Evolutionary conservation across 1,284 basidiomycete species (phyloP).

Genomic region (Cryptococcus sp.): DNA sequence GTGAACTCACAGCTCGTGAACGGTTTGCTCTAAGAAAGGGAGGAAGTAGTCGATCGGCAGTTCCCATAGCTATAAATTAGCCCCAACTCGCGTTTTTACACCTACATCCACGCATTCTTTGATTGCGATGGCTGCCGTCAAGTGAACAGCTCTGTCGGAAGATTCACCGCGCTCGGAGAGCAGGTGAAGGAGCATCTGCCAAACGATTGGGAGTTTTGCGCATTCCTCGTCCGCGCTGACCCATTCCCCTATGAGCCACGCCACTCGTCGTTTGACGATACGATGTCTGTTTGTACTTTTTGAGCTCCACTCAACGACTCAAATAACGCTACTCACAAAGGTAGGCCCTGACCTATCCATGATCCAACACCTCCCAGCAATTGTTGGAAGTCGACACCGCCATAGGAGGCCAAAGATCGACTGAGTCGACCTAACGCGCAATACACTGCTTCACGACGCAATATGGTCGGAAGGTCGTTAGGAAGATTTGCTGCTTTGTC

Average conservation of each 20-base stretch:
- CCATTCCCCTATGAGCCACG: conserved; percentile 87
- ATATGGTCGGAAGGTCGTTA: conserved; percentile 62
- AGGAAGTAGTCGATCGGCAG: conserved; percentile 39
- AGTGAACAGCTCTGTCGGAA: conserved; percentile 75
- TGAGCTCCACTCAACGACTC: neutral
- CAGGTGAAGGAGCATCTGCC: conserved; percentile 76
- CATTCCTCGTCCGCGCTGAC: conserved; percentile 64
- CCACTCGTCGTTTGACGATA: conserved; percentile 83
- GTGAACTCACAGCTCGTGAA: conserved; percentile 42
- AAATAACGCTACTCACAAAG: conserved; percentile 29
- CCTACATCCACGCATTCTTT: conserved; percentile 79
- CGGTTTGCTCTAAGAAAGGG: conserved; percentile 46
- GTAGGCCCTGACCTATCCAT: conserved; percentile 42
- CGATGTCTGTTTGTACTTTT: conserved; percentile 62
- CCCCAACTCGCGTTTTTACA: conserved; percentile 8
- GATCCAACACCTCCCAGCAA: conserved; percentile 34
- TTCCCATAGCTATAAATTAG: conserved; percentile 12
- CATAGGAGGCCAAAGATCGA: conserved; percentile 56
- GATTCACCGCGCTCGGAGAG: conserved; percentile 67
- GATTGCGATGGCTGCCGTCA: conserved; percentile 74
- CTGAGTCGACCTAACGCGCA: conserved; percentile 84
- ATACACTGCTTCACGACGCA: conserved; percentile 83
- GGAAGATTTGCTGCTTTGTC: conserved; percentile 46
- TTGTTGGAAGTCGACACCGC: conserved; percentile 44
- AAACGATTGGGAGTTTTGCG: conserved; percentile 65